Percentiles rank a stretch among this genome's conserved stretches.
Conservation (phyloP, 306 rosid genomes). For the Dryas octopetala region DNA sequence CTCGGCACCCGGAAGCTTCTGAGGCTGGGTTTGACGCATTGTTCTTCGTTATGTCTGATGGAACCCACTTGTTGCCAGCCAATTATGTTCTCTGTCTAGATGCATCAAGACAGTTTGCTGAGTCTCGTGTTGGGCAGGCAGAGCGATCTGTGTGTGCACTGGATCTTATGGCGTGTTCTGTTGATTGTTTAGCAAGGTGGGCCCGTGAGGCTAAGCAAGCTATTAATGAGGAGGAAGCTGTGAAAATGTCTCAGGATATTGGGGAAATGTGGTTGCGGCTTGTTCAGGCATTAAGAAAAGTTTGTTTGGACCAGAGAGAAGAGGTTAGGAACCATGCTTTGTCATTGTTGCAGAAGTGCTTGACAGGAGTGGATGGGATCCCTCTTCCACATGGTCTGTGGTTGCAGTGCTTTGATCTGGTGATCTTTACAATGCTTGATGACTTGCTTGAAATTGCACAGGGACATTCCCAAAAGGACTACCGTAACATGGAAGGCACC, state of each 20-base stretch:
- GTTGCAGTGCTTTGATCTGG: conserved; percentile 85
- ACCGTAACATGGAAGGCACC: conserved; percentile 96
- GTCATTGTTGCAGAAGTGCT: conserved; percentile 72
- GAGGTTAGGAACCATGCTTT: conserved; percentile 95
- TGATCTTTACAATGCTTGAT: conserved; percentile 93
- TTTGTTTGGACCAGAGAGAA: conserved; percentile 97
- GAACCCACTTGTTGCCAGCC: conserved; percentile 82
- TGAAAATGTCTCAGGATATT: conserved; percentile 70
- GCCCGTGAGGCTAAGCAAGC: conserved; percentile 66
- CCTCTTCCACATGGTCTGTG: conserved; percentile 55
- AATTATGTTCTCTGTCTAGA: conserved; percentile 78
- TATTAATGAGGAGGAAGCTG: conserved; percentile 62
- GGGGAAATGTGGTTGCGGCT: conserved; percentile 98
- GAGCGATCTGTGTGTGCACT: conserved; percentile 84
- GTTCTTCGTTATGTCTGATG: conserved; percentile 80
- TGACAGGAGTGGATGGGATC: conserved; percentile 74
- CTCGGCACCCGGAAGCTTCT: conserved; percentile 90
- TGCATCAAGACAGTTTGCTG: conserved; percentile 91
- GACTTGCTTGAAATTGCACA: conserved; percentile 92
- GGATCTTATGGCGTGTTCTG: conserved; percentile 88
- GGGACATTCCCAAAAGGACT: conserved; percentile 88
- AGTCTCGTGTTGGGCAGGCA: conserved; percentile 91
- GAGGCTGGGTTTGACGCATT: conserved; percentile 95
- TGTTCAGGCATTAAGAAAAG: conserved; percentile 85
- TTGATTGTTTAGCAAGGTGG: conserved; percentile 78